Evolutionary conservation across 2,329 filamentous ascomycete species (phyloP), one percentile per base, ranked within the genome.

Genomic region (Penicillium fuscoglaucum): DNA sequence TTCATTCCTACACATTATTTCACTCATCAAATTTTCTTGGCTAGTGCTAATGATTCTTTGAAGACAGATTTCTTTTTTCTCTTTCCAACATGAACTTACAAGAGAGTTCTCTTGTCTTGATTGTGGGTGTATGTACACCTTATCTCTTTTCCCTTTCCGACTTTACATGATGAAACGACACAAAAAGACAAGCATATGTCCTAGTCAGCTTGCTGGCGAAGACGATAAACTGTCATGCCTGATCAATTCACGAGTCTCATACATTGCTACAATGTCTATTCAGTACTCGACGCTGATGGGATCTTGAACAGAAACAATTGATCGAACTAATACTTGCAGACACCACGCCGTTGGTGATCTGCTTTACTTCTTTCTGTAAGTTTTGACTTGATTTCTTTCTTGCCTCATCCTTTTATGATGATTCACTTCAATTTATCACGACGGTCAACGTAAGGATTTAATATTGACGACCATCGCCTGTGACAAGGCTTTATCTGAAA

Each of bases 171-270:
- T 95, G 90, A 95, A 84, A 82, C 78, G 85, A 91, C 88, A 85
- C 82, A 81, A 83, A 84, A 79, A 86, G 91, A 96, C 91, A 96
- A 96, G 91, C 91, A 96, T 96, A 96, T 96, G 91, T 96, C 91
- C 84, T 88, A 96, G 91, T 86, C 66, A 66, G 69, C 70, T 70
- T 71, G 71, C 70, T 68, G 70, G 70, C 71, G 57, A 78, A 79
- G 82, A 84, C 79, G 82, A 84, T 66, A 80, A 72, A 74, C 76
- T 49, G 82, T 80, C 75, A 71, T 75, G 70, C 75, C 80, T 81
- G 77, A 79, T 74, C 66, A 70, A 70, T 73, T 73, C 72, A 55
- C 58, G 52, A 72, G 48, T 61, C 58, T 61, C 31, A 33, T 58
- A 48, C 58, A 63, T 57, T 47, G 50, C 51, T 60, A 45, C 55